Evolutionary conservation across 1,139 yeast genomes (phyloP).

Genomic region (Blastobotrys buckinghamii): DNA sequence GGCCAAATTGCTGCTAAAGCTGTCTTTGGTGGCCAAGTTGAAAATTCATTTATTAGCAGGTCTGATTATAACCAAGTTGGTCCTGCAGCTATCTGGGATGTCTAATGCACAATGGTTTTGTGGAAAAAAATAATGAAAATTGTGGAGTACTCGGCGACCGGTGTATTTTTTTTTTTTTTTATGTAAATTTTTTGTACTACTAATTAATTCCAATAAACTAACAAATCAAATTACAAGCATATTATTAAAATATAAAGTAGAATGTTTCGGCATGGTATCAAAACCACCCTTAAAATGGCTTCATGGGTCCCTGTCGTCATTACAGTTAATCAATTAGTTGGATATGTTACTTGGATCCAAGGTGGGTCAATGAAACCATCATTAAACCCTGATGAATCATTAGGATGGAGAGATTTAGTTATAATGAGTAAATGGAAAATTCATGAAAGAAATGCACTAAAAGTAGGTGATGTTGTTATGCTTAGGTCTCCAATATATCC

Average conservation of each 20-base stretch:
- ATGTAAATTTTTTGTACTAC: background rate
- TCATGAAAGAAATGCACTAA: conserved; percentile 41
- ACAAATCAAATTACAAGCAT: background rate
- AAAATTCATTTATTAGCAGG: conserved; percentile 60
- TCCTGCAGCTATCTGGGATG: conserved; percentile 57
- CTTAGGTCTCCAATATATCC: conserved; percentile 78
- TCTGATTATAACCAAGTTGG: conserved; percentile 77
- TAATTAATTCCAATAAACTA: background rate
- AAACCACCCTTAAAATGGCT: conserved; percentile 18
- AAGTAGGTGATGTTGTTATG: conserved; percentile 68
- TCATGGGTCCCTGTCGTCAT: conserved; percentile 78
- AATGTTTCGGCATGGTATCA: conserved; percentile 3
- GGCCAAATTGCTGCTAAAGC: conserved; percentile 86
- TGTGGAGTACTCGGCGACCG: background rate
- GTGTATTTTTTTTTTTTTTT: background rate
- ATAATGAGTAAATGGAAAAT: conserved; percentile 61
- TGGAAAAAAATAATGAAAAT: background rate
- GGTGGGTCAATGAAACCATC: conserved; percentile 91
- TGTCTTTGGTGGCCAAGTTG: conserved; percentile 55
- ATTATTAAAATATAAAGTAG: background rate
- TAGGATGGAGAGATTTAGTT: conserved; percentile 54
- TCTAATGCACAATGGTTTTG: conserved; percentile 17
- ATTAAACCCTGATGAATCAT: conserved; percentile 61
- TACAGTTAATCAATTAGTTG: conserved; percentile 63
- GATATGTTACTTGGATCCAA: conserved; percentile 68